A percentile compares a stretch with the other conserved stretches of the same genome.
Conservation (phyloP, 306 rosid species). For the Crotalaria pallida region DNA sequence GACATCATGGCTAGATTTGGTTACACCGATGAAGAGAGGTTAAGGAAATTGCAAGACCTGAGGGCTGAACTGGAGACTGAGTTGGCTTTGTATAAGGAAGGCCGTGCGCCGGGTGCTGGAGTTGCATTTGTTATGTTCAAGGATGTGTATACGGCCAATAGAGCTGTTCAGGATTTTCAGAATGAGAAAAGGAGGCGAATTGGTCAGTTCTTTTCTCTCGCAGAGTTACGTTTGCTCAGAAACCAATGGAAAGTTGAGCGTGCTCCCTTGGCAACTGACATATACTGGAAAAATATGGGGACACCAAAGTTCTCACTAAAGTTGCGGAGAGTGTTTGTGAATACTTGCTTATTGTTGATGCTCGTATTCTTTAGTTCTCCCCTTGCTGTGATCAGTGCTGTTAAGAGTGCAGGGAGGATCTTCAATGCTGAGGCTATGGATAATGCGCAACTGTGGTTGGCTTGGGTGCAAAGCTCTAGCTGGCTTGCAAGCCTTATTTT, state of each 20-base stretch:
- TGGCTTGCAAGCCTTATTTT: slow-evolving; percentile 89
- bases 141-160: slow-evolving; percentile 85
- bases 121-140: slow-evolving; percentile 89
- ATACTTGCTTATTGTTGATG: slow-evolving; percentile 71
- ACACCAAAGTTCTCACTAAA: slow-evolving; percentile 58
- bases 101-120: slow-evolving; percentile 78
- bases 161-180: slow-evolving; percentile 91
- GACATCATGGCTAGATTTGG: slow-evolving; percentile 51
- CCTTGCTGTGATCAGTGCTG: slow-evolving; percentile 81
- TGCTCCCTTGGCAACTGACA: slow-evolving; percentile 88
- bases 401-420: slow-evolving; percentile 80
- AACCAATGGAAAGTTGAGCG: slow-evolving; percentile 99
- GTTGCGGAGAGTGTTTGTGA: slow-evolving; percentile 68
- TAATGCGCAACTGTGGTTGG: slow-evolving; percentile 81
- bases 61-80: slow-evolving; percentile 87
- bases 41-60: slow-evolving; percentile 65
- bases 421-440: slow-evolving; percentile 92
- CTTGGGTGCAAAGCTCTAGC: slow-evolving; percentile 90
- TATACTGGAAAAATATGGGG: slow-evolving; percentile 96
- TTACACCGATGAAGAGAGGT: slow-evolving; percentile 64
- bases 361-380: slow-evolving; percentile 95
- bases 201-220: slow-evolving; percentile 79
- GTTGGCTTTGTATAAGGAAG: slow-evolving; percentile 79
- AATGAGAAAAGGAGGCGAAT: slow-evolving; percentile 74
- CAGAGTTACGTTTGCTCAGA: slow-evolving; percentile 73